Percentiles rank a stretch among this genome's conserved stretches.
These are phyloP conservation scores for Taxillus chinensis DNA, from an alignment of 164 flowering plant species.

Conservation along the genomic window DNA sequence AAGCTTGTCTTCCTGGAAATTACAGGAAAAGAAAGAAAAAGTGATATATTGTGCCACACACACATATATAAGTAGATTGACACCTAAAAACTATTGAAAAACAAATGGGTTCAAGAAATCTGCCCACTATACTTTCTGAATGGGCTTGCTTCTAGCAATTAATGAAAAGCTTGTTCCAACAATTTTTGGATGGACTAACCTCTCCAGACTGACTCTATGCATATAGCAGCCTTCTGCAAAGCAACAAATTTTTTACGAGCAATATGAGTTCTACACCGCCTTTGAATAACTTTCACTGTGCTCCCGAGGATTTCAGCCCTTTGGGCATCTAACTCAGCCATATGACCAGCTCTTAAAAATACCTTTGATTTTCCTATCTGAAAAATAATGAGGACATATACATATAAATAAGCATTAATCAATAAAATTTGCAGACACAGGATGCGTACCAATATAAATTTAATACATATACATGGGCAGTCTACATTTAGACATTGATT, in stretches of 20 bases:
- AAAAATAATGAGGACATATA: constrained; percentile 6
- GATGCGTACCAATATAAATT: neutral
- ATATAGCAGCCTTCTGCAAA: constrained; percentile 41
- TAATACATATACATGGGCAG: neutral
- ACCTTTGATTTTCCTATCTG: constrained; percentile 86
- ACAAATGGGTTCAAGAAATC: neutral
- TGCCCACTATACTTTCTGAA: neutral
- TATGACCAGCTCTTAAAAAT: constrained; percentile 84
- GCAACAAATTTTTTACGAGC: constrained; percentile 45
- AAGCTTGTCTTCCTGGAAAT: constrained; percentile 52
- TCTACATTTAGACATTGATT: neutral
- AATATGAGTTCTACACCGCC: constrained; percentile 40
- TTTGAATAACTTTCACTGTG: constrained; percentile 59
- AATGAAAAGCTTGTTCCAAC: neutral
- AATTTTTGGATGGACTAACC: constrained; percentile 28
- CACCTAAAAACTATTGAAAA: neutral
- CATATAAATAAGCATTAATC: neutral
- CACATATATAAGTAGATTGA: neutral
- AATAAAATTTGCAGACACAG: neutral
- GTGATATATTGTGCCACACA: neutral
- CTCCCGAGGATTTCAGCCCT: constrained; percentile 46
- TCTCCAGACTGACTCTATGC: constrained; percentile 59
- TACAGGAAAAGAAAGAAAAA: constrained; percentile 1
- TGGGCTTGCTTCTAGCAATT: neutral
- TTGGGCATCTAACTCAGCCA: constrained; percentile 86